A percentile compares a stretch with the other conserved stretches of the same genome.
Conservation (phyloP, 164 flowering plant genomes). For the Cinnamomum chago region DNA sequence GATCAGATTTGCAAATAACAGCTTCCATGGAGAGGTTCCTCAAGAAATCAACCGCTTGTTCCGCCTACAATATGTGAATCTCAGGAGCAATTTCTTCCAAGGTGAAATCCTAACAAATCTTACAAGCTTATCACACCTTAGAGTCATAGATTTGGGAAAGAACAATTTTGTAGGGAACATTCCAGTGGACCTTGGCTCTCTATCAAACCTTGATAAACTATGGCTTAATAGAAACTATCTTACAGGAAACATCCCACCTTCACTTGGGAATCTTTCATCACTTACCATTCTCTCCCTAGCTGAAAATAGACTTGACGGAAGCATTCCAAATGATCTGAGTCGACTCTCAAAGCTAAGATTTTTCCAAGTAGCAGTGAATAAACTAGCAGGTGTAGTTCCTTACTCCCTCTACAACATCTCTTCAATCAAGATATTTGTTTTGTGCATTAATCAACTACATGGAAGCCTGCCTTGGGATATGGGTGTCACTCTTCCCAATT, state of each 20-base stretch:
- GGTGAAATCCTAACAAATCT: constrained; percentile 36
- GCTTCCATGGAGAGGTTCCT: constrained; percentile 30
- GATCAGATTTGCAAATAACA: constrained; percentile 33
- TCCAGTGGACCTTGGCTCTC: constrained; percentile 25
- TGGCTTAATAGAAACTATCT: constrained; percentile 24
- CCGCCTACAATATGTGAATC: constrained; percentile 25
- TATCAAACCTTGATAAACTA: constrained; percentile 27
- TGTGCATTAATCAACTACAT: constrained; percentile 15
- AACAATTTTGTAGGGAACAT: constrained; percentile 35
- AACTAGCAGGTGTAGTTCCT: too few species aligned
- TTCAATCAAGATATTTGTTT: not conserved
- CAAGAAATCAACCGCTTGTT: constrained; percentile 23
- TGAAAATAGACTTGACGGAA: too few species aligned
- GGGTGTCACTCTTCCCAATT: not conserved
- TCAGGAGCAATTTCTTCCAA: constrained; percentile 27
- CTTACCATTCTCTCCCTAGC: constrained; percentile 3
- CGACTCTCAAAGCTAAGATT: too few species aligned
- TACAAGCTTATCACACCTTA: constrained; percentile 18
- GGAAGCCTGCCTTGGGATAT: not conserved
- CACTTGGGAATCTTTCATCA: constrained; percentile 32
- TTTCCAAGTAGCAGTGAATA: too few species aligned
- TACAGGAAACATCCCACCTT: constrained; percentile 18
- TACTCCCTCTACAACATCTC: too few species aligned
- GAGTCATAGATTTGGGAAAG: constrained; percentile 16
- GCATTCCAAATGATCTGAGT: too few species aligned